Base-by-base conservation (phyloP, 2,329 filamentous ascomycete species). In the Nemania diffusa region DNA sequence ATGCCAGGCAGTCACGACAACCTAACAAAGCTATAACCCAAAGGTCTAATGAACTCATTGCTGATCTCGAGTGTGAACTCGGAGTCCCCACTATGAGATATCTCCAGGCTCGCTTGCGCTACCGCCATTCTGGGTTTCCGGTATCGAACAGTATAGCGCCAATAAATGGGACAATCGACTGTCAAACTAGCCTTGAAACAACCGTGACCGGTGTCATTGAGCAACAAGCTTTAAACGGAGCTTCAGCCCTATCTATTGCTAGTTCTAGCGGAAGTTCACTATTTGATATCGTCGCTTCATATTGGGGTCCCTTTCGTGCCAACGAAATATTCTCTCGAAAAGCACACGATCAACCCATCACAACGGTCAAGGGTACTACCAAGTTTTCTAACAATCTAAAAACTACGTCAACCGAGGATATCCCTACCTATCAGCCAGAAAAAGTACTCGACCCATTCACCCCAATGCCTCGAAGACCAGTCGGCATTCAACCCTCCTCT, bases 41-140 rank as follows among this genome's bases (percentile, higher is more conserved):
- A 53, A 82, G 79, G 44, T 84, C 87, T 0, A 86, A 89, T 13
- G 81, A 85, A 46, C 78, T 90, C 34, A 87, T 91, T 17, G 82
- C 86, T 26, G 86, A 89, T 64, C 79, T 90, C 11, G 86, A 90
- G 72, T 78, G 80, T 32, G 83, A 88, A 62, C 82, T 90, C 2
- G 86, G 87, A 32, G 79, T 81, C 59, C 79, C 79, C 3, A 76
- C 76, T 22, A 81, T 80, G 17, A 80, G 83, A 37, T 90, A 87
- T 69, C 76, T 90, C 57, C 81, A 81, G 2, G 79, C 90, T 17
- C 79, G 79, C 22, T 71, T 90, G 7, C 83, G 79, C 6, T 90
- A 90, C 72, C 80, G 80, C 1, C 87, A 90, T 72, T 87, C 88
- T 0, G 84, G 82, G 0, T 89, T 90, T 73, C 81, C 83, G 0